Evolutionary conservation across 768 basidiomycete species (phyloP).

Genomic region (Russula emetica): DNA sequence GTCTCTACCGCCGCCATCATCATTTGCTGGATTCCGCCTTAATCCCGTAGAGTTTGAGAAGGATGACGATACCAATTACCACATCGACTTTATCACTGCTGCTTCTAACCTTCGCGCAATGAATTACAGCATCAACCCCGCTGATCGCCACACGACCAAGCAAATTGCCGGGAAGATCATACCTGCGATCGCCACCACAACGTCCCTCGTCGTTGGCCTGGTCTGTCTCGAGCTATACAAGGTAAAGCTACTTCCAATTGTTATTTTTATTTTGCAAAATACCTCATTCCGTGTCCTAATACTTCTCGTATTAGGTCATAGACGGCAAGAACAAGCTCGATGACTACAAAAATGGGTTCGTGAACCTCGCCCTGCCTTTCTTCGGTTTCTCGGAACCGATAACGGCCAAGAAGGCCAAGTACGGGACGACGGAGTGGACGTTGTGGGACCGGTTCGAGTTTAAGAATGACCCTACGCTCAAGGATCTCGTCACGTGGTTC

Average conservation of each 20-base stretch:
- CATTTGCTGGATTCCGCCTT: slow-evolving; percentile 92
- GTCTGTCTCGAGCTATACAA: slow-evolving; percentile 98
- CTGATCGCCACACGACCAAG: slow-evolving; percentile 91
- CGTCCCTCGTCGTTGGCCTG: slow-evolving; percentile 90
- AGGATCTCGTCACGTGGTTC: slow-evolving; percentile 84
- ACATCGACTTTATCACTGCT: slow-evolving; percentile 98
- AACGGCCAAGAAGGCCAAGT: slow-evolving; percentile 83
- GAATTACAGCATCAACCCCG: slow-evolving; percentile 86
- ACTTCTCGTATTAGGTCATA: slow-evolving; percentile 58
- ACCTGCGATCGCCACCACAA: slow-evolving; percentile 98
- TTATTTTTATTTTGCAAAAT: not conserved
- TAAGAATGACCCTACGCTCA: slow-evolving; percentile 79
- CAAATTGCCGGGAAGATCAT: slow-evolving; percentile 99
- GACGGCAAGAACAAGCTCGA: slow-evolving; percentile 93
- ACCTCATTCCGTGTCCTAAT: not conserved
- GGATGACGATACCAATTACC: slow-evolving; percentile 96
- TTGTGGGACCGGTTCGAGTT: slow-evolving; percentile 98
- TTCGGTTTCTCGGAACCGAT: slow-evolving; percentile 99
- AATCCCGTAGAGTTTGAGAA: slow-evolving; percentile 98
- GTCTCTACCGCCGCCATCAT: slow-evolving; percentile 82
- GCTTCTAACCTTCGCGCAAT: slow-evolving; percentile 93
- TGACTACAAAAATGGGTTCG: slow-evolving; percentile 96
- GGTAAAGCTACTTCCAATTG: slow-evolving; percentile 40
- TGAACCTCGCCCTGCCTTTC: slow-evolving; percentile 96
- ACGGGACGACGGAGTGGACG: slow-evolving; percentile 87